Conservation (phyloP, 169 alveolate genomes). For the Eimeria acervulina region DNA sequence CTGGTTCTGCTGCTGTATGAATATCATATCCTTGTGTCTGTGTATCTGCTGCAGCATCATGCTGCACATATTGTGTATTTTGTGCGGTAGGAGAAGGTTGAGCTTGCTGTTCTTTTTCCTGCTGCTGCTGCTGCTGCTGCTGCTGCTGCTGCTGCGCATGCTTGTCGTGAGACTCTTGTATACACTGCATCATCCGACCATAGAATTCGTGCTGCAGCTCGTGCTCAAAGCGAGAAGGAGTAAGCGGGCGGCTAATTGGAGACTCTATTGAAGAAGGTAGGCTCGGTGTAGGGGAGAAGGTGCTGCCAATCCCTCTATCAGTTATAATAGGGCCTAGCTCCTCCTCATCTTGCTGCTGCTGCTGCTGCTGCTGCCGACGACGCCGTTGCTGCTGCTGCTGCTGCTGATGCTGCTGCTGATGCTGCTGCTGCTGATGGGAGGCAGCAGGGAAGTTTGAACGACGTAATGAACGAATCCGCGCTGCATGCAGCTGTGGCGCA, state of each 20-base stretch:
- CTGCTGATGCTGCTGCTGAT: slow-evolving; percentile 32
- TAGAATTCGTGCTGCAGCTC: slow-evolving; percentile 28
- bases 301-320: not conserved
- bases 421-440: slow-evolving; percentile 22
- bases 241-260: not conserved
- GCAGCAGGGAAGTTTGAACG: no score
- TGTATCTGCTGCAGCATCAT: not conserved
- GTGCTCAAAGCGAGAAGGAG: slow-evolving; percentile 25
- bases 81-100: not conserved
- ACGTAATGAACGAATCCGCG: no score
- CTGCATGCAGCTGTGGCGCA: not conserved
- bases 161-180: not conserved
- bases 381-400: not conserved
- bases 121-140: not conserved
- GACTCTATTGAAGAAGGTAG: not conserved
- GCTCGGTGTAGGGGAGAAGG: slow-evolving; percentile 54
- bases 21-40: not conserved
- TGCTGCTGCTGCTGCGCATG: no score
- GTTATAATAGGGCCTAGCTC: not conserved
- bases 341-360: not conserved
- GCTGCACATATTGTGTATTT: not conserved
- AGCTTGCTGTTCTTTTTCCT: not conserved
- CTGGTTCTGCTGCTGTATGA: not conserved
- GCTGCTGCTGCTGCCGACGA: not conserved
- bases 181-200: not conserved